These are phyloP conservation scores for Tylopilus sp. DNA, from an alignment of 1,284 basidiomycete genomes.

Conservation along the genomic window DNA sequence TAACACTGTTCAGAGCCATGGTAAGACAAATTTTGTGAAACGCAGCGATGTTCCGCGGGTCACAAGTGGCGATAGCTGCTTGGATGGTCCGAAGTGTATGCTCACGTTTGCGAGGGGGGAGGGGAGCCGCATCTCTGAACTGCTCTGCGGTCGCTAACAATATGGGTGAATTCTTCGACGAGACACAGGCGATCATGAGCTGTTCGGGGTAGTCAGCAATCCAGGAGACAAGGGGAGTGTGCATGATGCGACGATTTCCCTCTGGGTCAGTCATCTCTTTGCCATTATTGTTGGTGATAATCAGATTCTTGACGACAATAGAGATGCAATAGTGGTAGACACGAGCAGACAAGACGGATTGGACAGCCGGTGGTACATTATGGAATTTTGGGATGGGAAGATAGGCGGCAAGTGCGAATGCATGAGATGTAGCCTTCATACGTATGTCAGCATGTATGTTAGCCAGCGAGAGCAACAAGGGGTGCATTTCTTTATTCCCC, in stretches of 20 bases:
- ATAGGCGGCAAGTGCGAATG: no score
- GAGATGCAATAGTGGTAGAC: slow-evolving; percentile 45
- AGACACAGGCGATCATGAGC: slow-evolving; percentile 16
- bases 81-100: slow-evolving; percentile 10
- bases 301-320: slow-evolving; percentile 42
- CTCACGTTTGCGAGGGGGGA: slow-evolving; percentile 28
- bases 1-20: slow-evolving; percentile 13
- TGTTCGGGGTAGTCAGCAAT: slow-evolving; percentile 16
- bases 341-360: slow-evolving; percentile 11
- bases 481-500: no score
- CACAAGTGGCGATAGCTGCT: neutral
- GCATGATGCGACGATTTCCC: slow-evolving; percentile 24
- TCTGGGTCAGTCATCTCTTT: slow-evolving; percentile 39
- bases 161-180: slow-evolving; percentile 3
- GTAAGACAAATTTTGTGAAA: slow-evolving; percentile 17
- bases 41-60: neutral
- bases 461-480: no score
- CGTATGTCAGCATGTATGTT: no score
- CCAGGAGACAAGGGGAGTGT: slow-evolving; percentile 11
- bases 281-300: slow-evolving; percentile 36
- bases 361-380: neutral
- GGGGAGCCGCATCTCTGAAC: slow-evolving; percentile 22
- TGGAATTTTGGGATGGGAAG: slow-evolving; percentile 43
- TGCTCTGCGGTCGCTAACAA: slow-evolving; percentile 14
- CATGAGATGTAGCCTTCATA: no score